phyloP scores from a whole-genome alignment of 2,329 filamentous ascomycete species.

The Fusarium stilboides region DNA sequence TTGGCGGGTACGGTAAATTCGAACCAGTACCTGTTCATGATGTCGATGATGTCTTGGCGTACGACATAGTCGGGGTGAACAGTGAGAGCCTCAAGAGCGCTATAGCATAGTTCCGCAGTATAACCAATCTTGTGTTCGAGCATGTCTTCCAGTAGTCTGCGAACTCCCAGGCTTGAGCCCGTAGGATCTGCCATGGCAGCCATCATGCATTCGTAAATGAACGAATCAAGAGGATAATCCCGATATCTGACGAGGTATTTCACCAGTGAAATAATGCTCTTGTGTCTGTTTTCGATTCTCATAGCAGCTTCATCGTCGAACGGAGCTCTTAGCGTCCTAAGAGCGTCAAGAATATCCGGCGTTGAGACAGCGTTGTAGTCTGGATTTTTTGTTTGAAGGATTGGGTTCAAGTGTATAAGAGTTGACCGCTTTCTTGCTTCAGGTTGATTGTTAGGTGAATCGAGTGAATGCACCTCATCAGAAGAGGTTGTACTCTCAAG shows the following conservation, averaged over 20 bases:
- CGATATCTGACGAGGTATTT: constrained; percentile 72
- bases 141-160: constrained; percentile 81
- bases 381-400: constrained; percentile 21
- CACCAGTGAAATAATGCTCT: constrained; percentile 62
- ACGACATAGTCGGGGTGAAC: constrained; percentile 90
- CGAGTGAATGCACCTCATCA: neutral
- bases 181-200: constrained; percentile 76
- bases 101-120: constrained; percentile 79
- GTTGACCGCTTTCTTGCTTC: neutral
- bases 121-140: constrained; percentile 70
- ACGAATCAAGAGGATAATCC: constrained; percentile 67
- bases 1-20: constrained; percentile 68
- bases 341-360: constrained; percentile 47
- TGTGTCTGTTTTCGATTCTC: constrained; percentile 46
- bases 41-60: constrained; percentile 77
- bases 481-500: neutral
- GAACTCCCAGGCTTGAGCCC: constrained; percentile 78
- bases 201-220: constrained; percentile 82
- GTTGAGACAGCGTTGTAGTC: constrained; percentile 21
- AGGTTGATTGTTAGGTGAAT: constrained; percentile 16
- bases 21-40: constrained; percentile 81
- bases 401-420: constrained; percentile 5
- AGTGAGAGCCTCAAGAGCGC: constrained; percentile 79
- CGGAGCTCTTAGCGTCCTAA: constrained; percentile 49
- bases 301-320: constrained; percentile 33